Percentiles rank a stretch among this genome's conserved stretches.
phyloP scores from a whole-genome alignment of 176 grass and related monocot species.

The Carex scoparia region DNA sequence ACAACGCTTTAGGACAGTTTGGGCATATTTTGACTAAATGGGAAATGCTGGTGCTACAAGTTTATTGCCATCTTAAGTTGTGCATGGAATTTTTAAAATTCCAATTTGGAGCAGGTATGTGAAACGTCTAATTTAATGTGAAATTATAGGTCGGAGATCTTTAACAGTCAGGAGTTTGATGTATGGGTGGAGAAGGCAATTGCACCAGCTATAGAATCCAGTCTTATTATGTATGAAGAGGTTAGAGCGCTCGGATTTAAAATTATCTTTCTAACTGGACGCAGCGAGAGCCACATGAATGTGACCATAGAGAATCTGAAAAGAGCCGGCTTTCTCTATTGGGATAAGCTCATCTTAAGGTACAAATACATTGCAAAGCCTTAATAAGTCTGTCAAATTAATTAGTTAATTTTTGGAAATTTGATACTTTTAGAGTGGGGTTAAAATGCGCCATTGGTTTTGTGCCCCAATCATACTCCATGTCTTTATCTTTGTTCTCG shows the following conservation, averaged over 20 bases:
- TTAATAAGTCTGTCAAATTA: not conserved
- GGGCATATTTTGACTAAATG: not conserved
- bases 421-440: not conserved
- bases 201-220: conserved; percentile 60
- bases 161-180: conserved; percentile 53
- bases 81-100: not conserved
- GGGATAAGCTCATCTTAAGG: conserved; percentile 78
- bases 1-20: not conserved
- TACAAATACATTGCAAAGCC: conserved; percentile 4
- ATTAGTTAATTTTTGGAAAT: not conserved
- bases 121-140: not conserved
- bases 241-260: conserved; percentile 53
- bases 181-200: conserved; percentile 61
- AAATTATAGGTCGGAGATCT: conserved; percentile 33
- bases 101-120: not conserved
- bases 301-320: conserved; percentile 56
- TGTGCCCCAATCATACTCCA: too few species aligned
- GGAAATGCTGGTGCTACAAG: not conserved
- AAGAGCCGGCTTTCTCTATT: conserved; percentile 48
- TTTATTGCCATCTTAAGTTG: not conserved
- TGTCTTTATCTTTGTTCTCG: too few species aligned
- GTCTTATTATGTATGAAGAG: conserved; percentile 54
- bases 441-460: too few species aligned
- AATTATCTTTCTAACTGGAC: conserved; percentile 60
- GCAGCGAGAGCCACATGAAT: conserved; percentile 40